Evolutionary conservation across 148 eudicot species (phyloP).

Genomic region (Chenopodium suecicum): DNA sequence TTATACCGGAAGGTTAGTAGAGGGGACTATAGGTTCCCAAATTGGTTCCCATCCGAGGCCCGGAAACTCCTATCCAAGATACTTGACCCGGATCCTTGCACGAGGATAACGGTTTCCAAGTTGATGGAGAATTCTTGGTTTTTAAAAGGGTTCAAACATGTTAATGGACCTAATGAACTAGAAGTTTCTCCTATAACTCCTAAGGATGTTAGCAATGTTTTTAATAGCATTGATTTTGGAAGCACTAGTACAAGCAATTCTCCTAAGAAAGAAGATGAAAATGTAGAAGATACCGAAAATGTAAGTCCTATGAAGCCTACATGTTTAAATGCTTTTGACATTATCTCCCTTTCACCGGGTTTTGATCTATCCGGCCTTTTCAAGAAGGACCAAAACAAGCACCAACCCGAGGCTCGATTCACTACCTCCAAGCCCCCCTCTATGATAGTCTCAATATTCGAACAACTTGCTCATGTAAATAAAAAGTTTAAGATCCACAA

Average conservation of each 20-base stretch:
- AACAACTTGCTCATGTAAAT: slow-evolving; percentile 50
- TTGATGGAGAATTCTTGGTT: slow-evolving; percentile 69
- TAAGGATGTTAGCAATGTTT: slow-evolving; percentile 39
- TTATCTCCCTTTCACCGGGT: slow-evolving; percentile 65
- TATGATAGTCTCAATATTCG: slow-evolving; percentile 52
- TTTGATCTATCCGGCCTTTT: slow-evolving; percentile 63
- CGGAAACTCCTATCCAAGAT: slow-evolving; percentile 53
- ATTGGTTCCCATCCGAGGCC: slow-evolving; percentile 65
- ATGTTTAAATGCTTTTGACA: slow-evolving; percentile 66
- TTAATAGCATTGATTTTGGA: slow-evolving; percentile 23
- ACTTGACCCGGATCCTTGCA: slow-evolving; percentile 57
- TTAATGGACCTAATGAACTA: background rate
- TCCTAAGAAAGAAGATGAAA: slow-evolving; percentile 13
- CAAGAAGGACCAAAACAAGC: slow-evolving; percentile 22
- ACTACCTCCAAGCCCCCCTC: slow-evolving; percentile 44
- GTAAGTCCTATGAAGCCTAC: slow-evolving; percentile 38
- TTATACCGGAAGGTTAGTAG: slow-evolving; percentile 67
- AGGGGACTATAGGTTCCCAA: slow-evolving; percentile 63
- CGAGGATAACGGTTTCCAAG: slow-evolving; percentile 46
- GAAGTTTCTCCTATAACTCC: slow-evolving; percentile 37
- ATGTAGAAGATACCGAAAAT: background rate
- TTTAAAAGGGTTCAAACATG: slow-evolving; percentile 45
- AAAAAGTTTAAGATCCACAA: slow-evolving; percentile 48
- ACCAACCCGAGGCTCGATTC: slow-evolving; percentile 43
- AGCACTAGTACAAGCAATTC: slow-evolving; percentile 2